A percentile compares a stretch with the other conserved stretches of the same genome.
Evolutionary conservation across 768 basidiomycete species (phyloP).

Genomic region (Leccinum disarticulatum): DNA sequence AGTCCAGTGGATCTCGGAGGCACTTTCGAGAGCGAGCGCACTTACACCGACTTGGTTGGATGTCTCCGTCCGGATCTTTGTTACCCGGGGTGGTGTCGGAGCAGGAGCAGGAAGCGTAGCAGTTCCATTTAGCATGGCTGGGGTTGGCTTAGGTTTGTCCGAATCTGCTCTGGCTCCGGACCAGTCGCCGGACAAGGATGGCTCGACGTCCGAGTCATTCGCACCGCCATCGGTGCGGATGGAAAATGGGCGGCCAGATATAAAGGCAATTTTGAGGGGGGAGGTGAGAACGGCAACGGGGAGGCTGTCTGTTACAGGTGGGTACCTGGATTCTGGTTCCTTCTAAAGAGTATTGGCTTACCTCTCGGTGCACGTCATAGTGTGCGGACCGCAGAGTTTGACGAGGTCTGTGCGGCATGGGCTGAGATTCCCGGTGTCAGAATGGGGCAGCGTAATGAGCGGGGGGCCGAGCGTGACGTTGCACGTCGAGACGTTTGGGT

Average conservation of each 20-base stretch:
- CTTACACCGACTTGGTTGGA: slow-evolving; percentile 30
- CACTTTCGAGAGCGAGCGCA: slow-evolving; percentile 34
- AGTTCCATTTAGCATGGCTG: background rate
- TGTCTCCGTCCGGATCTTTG: slow-evolving; percentile 42
- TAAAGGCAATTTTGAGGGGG: slow-evolving; percentile 35
- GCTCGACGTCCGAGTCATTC: background rate
- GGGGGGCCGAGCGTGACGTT: slow-evolving; percentile 41
- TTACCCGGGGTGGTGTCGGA: slow-evolving; percentile 30
- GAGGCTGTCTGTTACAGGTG: slow-evolving; percentile 49
- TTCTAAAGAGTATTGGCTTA: background rate
- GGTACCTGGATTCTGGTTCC: slow-evolving; percentile 7
- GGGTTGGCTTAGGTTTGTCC: background rate
- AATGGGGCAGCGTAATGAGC: slow-evolving; percentile 24
- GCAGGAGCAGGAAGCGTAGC: slow-evolving; percentile 6
- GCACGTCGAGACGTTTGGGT: slow-evolving; percentile 42
- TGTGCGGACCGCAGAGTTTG: slow-evolving; percentile 48
- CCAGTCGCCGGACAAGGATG: slow-evolving; percentile 18
- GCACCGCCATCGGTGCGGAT: slow-evolving; percentile 27
- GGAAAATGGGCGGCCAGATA: slow-evolving; percentile 43
- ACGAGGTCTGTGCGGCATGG: slow-evolving; percentile 39
- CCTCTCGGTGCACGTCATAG: slow-evolving; percentile 26
- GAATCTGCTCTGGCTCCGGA: slow-evolving; percentile 15
- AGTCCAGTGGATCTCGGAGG: slow-evolving; percentile 44
- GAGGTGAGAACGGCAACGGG: slow-evolving; percentile 39
- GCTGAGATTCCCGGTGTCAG: slow-evolving; percentile 37